Evolutionary conservation across 257 asterid genomes (phyloP).

Genomic region (Verbascum thapsus): DNA sequence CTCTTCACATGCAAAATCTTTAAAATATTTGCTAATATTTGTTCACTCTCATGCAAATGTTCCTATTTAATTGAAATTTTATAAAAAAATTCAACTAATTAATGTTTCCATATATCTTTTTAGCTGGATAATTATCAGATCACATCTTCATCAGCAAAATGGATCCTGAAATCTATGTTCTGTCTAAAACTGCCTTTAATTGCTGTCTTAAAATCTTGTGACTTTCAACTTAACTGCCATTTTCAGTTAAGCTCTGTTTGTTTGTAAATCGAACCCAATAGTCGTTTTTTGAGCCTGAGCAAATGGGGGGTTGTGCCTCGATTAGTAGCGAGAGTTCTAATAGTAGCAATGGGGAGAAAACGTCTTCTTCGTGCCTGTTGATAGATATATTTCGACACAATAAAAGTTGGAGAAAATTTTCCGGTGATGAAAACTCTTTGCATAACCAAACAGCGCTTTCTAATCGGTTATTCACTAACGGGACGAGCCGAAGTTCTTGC

Average conservation of each 20-base stretch:
- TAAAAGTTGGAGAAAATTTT: constrained; percentile 65
- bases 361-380: constrained; percentile 67
- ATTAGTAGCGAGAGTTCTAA: constrained; percentile 67
- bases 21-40: constrained; percentile 40
- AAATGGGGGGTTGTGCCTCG: constrained; percentile 95
- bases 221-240: constrained; percentile 12
- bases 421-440: constrained; percentile 64
- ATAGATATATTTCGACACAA: constrained; percentile 57
- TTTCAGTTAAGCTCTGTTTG: constrained; percentile 31
- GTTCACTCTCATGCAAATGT: constrained; percentile 37
- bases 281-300: constrained; percentile 48
- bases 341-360: constrained; percentile 80
- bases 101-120: constrained; percentile 39
- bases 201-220: constrained; percentile 44
- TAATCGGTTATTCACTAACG: constrained; percentile 77
- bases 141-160: constrained; percentile 40
- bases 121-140: constrained; percentile 51
- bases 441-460: constrained; percentile 76
- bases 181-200: constrained; percentile 31
- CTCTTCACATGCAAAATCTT: constrained; percentile 72
- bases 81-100: constrained; percentile 45
- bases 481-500: constrained; percentile 77
- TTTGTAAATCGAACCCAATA: constrained; percentile 40
- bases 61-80: constrained; percentile 37
- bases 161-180: constrained; percentile 29